These are phyloP conservation scores for Talaromyces rugulosus DNA, from an alignment of 2,329 filamentous ascomycete species.

Conservation along the genomic window DNA sequence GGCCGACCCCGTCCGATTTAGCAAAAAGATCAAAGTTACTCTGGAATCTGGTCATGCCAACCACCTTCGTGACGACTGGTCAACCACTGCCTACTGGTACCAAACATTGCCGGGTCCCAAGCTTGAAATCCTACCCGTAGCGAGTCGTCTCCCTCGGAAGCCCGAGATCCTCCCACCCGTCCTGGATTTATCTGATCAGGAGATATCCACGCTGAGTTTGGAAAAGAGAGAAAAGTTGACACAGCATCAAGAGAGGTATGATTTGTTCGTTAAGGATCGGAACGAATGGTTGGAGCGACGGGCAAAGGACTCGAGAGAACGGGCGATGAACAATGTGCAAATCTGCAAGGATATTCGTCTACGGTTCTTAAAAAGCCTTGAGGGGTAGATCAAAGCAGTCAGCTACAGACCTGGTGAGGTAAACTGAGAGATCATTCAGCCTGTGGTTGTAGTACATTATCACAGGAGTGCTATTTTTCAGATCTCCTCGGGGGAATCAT, in stretches of 20 bases:
- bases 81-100: conserved; percentile 31
- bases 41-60: conserved; percentile 27
- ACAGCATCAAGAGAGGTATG: conserved; percentile 18
- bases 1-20: conserved; percentile 29
- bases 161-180: not conserved
- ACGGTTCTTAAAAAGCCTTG: conserved; percentile 4
- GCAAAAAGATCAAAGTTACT: conserved; percentile 12
- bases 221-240: not conserved
- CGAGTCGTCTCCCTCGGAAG: conserved; percentile 13
- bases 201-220: not conserved
- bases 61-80: conserved; percentile 30
- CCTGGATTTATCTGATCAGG: not conserved
- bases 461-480: not conserved
- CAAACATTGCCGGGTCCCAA: conserved; percentile 28
- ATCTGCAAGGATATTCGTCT: conserved; percentile 15
- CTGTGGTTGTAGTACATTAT: not conserved
- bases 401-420: too few species aligned
- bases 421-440: too few species aligned
- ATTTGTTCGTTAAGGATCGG: conserved; percentile 21
- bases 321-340: conserved; percentile 14
- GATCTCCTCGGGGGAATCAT: not conserved
- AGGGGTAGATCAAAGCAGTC: not conserved
- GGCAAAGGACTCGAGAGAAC: conserved; percentile 16
- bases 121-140: conserved; percentile 24
- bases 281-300: conserved; percentile 22